Evolutionary conservation across 768 basidiomycete species (phyloP), one percentile per base, ranked within the genome.

Genomic region (Coprinopsis strossmayeri): DNA sequence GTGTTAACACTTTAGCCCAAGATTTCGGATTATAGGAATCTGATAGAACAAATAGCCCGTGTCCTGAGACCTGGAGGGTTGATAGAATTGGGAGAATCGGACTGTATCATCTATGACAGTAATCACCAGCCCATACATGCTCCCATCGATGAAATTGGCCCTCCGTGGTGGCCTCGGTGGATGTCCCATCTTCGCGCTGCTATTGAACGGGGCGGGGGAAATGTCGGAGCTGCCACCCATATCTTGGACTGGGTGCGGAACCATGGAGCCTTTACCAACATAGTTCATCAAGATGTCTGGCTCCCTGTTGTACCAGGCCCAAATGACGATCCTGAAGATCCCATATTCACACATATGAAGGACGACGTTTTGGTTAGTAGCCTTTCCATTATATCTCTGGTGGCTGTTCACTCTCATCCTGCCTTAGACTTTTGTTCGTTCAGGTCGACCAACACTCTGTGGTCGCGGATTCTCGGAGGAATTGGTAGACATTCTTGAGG

Each of bases 11-110:
- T 37, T 10, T 15, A 27, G 24, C 38, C 2, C 2, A 59, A 87
- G 87, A 82, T 91, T 52, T 78, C 73, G 55, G 80, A 90, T 59
- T 91, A 82, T 53, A 64, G 68, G 2, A 65, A 60, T 13, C 65
- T 90, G 52, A 73, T 89, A 45, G 71, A 87, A 61, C 81, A 88
- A 45, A 81, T 87, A 39, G 69, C 72, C 28, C 76, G 73, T 46
- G 76, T 82, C 40, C 71, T 91, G 35, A 77, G 84, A 38, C 85
- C 86, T 1, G 78, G 79, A 21, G 88, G 88, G 25, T 69, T 90
- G 25, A 59, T 87, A 49, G 71, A 82, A 44, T 52, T 88, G 13
- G 66, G 76, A 46, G 88, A 91, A 65, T 85, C 79, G 57, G 84
- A 85, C 45, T 89, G 85, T 58, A 60, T 65, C 49, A 66, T 78